phyloP scores from a whole-genome alignment of 1,284 basidiomycete species.

The Naganishia liquefaciens region DNA sequence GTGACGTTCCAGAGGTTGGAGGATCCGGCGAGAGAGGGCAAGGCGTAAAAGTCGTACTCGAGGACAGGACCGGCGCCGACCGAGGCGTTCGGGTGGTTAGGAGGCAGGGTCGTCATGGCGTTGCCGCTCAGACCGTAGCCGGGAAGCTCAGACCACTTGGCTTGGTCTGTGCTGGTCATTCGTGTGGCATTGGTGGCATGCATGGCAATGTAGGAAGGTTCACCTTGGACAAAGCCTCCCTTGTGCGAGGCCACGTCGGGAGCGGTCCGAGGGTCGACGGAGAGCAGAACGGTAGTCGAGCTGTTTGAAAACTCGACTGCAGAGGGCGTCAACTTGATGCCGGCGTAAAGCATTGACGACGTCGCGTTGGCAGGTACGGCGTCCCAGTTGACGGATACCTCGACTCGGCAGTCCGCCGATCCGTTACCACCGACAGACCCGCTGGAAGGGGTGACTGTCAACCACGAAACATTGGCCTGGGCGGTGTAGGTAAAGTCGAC shows the following conservation, averaged over 20 bases:
- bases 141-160: conserved; percentile 63
- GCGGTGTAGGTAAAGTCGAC: conserved; percentile 62
- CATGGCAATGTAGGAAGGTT: conserved; percentile 64
- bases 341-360: conserved; percentile 22
- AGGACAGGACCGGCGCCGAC: conserved; percentile 65
- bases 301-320: conserved; percentile 37
- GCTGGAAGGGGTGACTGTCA: conserved; percentile 57
- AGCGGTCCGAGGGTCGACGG: conserved; percentile 55
- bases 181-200: conserved; percentile 61
- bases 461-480: conserved; percentile 60
- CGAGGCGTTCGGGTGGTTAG: conserved; percentile 61
- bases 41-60: conserved; percentile 67
- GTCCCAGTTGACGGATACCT: conserved; percentile 64
- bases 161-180: conserved; percentile 53
- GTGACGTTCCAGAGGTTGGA: conserved; percentile 47
- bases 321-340: conserved; percentile 15
- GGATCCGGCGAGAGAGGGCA: conserved; percentile 56
- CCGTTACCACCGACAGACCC: conserved; percentile 61
- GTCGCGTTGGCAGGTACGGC: conserved; percentile 50
- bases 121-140: conserved; percentile 56
- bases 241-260: conserved; percentile 38
- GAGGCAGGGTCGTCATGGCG: conserved; percentile 65
- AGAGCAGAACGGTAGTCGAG: conserved; percentile 54
- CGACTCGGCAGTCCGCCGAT: conserved; percentile 60
- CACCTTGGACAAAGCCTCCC: conserved; percentile 63